Evolutionary conservation across 352 stramenopile genomes (phyloP), one percentile per base, ranked within the genome.

Genomic region (Pythium sukuiense): DNA sequence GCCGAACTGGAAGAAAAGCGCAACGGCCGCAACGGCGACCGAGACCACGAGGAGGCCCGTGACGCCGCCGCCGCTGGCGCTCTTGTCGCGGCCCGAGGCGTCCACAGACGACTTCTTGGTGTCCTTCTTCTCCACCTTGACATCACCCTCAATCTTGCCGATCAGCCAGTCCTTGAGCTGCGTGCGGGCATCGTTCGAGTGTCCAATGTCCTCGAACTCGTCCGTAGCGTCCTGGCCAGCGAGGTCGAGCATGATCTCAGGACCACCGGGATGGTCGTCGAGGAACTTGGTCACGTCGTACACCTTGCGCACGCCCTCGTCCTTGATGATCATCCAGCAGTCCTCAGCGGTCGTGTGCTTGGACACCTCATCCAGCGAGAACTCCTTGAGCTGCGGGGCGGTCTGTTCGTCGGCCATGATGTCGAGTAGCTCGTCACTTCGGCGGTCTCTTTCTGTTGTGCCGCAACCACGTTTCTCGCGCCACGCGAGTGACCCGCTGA

Each of bases 211-310:
- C 72, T 99, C 83, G 70, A 98, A 98, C 63, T 96, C 92, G 56
- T 93, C 92, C 3, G 89, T 97, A 20, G 89, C 93, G 76, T 99
- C 93, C 71, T 93, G 80, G 52, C 95, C 96, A 27, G 92, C 93
- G 63, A 98, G 81, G 67, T 98, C 97, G 55, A 99, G 77, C 73
- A 99, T 92, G 63, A 99, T 97, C 82, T 99, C 97, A 9, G 97
- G 92, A 57, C 97, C 97, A 74, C 97, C 97, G n/a, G 97, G 97
- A 81, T 99, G 97, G 76, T 99, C 96, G 71, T 99, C 96, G 56
- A 99, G 82, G 83, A 99, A 99, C 57, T 88, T 87, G 24, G 96
- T 98, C 37, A 99, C 93, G 76, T 99, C 95, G 77, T 99, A 99
- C 26, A 99, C 96, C 77, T 98, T 97, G 68, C 79, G 79, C 13